Conservation (phyloP, 805 yeast genomes). For the Hemisphaericaspora nanyangensis region DNA sequence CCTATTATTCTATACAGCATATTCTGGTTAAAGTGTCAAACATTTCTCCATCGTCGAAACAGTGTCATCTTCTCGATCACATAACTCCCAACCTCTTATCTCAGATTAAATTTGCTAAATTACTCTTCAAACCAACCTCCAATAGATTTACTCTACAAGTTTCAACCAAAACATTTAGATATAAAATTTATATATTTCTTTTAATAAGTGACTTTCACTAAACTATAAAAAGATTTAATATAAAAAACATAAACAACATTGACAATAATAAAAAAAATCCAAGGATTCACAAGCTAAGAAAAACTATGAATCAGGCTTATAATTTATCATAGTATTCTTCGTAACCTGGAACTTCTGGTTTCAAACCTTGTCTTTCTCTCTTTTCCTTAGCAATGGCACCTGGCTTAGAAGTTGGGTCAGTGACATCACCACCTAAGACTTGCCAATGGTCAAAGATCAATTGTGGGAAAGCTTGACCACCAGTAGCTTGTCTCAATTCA, state of each 20-base stretch:
- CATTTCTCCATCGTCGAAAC: too few relatives aligned
- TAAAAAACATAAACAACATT: background rate
- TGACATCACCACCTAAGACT: slow-evolving; percentile 85
- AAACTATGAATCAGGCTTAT: slow-evolving; percentile 39
- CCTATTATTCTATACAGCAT: too few relatives aligned
- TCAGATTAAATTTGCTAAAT: too few relatives aligned
- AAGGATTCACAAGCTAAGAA: background rate
- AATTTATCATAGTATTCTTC: slow-evolving; percentile 97
- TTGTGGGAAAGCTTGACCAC: slow-evolving; percentile 99
- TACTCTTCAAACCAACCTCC: too few relatives aligned
- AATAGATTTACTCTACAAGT: too few relatives aligned
- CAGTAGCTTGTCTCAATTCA: slow-evolving; percentile 99
- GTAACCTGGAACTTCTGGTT: slow-evolving; percentile 97
- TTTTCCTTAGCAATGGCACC: slow-evolving; percentile 55
- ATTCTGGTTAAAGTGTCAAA: too few relatives aligned
- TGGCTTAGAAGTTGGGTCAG: slow-evolving; percentile 73
- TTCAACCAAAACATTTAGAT: background rate
- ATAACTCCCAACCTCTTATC: too few relatives aligned
- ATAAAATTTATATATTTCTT: too few relatives aligned
- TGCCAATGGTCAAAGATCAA: slow-evolving; percentile 99
- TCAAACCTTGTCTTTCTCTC: slow-evolving; percentile 96
- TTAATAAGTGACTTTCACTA: too few relatives aligned
- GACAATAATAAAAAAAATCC: background rate
- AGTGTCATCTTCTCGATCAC: too few relatives aligned
- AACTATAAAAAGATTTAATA: too few relatives aligned